A percentile compares a stretch with the other conserved stretches of the same genome.
Conservation (phyloP, 495 filamentous ascomycete species). For the Aspergillus baeticus region DNA sequence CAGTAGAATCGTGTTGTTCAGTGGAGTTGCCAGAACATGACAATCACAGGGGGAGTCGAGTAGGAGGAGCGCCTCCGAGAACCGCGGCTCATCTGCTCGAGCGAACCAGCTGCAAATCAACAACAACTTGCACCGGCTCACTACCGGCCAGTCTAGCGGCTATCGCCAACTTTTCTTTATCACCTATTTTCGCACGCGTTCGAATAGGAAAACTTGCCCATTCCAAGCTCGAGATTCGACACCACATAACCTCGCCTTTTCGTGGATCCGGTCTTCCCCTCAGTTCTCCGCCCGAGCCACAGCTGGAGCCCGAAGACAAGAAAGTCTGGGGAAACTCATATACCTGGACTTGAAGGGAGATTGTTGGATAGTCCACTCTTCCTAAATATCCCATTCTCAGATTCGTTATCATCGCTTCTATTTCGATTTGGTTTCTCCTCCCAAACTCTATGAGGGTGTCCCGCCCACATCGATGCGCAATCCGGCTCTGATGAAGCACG, state of each 20-base stretch:
- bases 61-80: slow-evolving; percentile 25
- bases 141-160: not conserved
- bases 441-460: slow-evolving; percentile 16
- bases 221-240: not conserved
- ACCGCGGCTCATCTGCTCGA: slow-evolving; percentile 32
- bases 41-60: slow-evolving; percentile 11
- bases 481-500: slow-evolving; percentile 23
- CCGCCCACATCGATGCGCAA: slow-evolving; percentile 16
- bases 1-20: no score
- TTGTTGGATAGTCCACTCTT: no score
- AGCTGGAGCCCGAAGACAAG: not conserved
- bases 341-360: no score
- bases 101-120: slow-evolving; percentile 6
- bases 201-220: not conserved
- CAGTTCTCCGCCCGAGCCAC: slow-evolving; percentile 2
- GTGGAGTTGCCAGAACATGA: not conserved
- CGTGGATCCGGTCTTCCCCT: slow-evolving; percentile 6
- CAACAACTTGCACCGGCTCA: not conserved
- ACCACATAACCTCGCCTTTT: not conserved
- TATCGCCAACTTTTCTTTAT: slow-evolving; percentile 6
- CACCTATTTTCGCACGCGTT: not conserved
- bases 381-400: no score
- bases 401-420: no score
- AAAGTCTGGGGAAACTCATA: slow-evolving; percentile 18
- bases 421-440: not conserved